Evolutionary conservation across 2,329 filamentous ascomycete genomes (phyloP), one percentile per base, ranked within the genome.

Genomic region (Phaeosphaeriaceae sp.): DNA sequence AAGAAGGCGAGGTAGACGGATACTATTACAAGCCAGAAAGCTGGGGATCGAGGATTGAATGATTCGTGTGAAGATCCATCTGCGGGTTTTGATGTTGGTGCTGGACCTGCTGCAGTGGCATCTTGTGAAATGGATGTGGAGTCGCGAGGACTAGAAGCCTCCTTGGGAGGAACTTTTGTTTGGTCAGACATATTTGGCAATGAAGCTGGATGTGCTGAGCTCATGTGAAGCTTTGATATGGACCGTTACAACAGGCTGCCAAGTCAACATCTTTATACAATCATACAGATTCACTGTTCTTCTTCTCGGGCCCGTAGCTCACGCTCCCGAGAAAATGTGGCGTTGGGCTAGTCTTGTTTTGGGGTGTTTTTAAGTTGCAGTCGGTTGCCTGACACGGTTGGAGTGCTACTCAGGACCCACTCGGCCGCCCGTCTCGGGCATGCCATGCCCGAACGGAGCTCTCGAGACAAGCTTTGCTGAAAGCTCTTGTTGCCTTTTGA

Each of bases 1-100:
- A 72, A 71, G 48, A 72, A 64, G 25, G 67, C 60, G 19, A 71
- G 57, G 48, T 72, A 73, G 47, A 70, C 56, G 10, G 67, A 65
- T 21, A 64, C 40, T 53, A 73, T 61, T 51, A 70, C 45, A 1
- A 71, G 56, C 58, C 65, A 60, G 51, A 70, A 65, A n/a, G 62
- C 61, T 7, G 60, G 52, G 1, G 73, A 72, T n/a, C 58, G 66
- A 41, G 11, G 21, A 15, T 47, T 48, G 27, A 2, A 47, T 44
- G 41, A 7, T 44, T 22, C n/a, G 7, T 22, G 3, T 17, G 41
- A 4, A 15, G 41, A 7, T 7, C 20, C 41, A 7, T 4, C 20
- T 44, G 7, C n/a, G 13, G 20, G 20, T 44, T 19, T 20, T 7
- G 41, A 20, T 19, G 41, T 19, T 20, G 41, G 4, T 3, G 20